A percentile compares a stretch with the other conserved stretches of the same genome.
These are phyloP conservation scores for Trichophyton schoenleinii DNA, from an alignment of 2,329 filamentous ascomycete species.

Conservation along the genomic window DNA sequence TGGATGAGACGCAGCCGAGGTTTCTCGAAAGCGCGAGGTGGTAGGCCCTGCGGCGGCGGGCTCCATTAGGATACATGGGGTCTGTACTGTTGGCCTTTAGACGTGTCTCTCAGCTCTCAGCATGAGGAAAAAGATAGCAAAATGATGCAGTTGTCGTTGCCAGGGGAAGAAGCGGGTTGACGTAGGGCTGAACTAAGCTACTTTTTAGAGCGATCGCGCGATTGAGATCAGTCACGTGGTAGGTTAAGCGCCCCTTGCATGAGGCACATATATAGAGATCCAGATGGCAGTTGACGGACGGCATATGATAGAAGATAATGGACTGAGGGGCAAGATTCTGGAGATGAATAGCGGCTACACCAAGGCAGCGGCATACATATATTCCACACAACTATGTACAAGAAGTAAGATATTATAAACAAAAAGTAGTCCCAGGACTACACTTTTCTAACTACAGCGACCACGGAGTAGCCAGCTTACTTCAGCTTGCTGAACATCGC, in stretches of 20 bases:
- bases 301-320: too few species aligned
- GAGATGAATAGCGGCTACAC: too few species aligned
- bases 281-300: not conserved
- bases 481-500: constrained; percentile 8
- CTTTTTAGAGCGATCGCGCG: not conserved
- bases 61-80: constrained; percentile 9
- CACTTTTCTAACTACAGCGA: not conserved
- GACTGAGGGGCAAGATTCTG: too few species aligned
- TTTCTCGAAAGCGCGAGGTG: not conserved
- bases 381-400: not conserved
- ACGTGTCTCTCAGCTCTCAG: not conserved
- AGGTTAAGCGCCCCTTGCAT: not conserved
- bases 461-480: not conserved
- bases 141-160: not conserved
- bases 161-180: not conserved
- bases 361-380: not conserved
- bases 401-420: not conserved
- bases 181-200: constrained; percentile 3
- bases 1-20: not conserved
- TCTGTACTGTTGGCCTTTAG: not conserved
- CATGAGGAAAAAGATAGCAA: not conserved
- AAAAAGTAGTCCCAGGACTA: not conserved
- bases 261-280: not conserved
- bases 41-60: constrained; percentile 3
- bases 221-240: not conserved